Evolutionary conservation across 257 asterid genomes (phyloP).

Genomic region (Oldenlandia corymbosa): DNA sequence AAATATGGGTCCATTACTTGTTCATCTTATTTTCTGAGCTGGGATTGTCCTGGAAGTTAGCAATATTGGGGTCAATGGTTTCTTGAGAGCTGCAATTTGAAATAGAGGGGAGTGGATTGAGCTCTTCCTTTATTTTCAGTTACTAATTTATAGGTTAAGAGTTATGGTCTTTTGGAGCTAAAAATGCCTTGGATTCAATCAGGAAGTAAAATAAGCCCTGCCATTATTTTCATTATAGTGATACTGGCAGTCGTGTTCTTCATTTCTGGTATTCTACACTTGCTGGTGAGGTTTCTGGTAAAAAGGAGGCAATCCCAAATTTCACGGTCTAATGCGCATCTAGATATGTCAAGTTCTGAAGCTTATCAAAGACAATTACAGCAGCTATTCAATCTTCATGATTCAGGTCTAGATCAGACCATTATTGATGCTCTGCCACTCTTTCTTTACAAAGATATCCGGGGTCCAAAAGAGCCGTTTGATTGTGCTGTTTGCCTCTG

Average conservation of each 20-base stretch:
- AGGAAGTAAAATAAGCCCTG: slow-evolving; percentile 60
- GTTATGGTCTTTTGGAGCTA: slow-evolving; percentile 27
- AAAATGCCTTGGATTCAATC: slow-evolving; percentile 63
- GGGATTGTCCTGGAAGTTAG: slow-evolving; percentile 15
- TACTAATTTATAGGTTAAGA: slow-evolving; percentile 13
- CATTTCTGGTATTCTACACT: slow-evolving; percentile 53
- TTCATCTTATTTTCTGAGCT: slow-evolving; percentile 18
- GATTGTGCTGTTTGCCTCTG: slow-evolving; percentile 91
- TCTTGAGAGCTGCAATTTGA: background rate
- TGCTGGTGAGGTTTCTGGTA: slow-evolving; percentile 49
- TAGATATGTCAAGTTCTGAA: slow-evolving; percentile 45
- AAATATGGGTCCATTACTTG: slow-evolving; percentile 30
- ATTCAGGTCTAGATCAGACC: slow-evolving; percentile 80
- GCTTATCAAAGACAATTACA: slow-evolving; percentile 72
- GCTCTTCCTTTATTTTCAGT: slow-evolving; percentile 7
- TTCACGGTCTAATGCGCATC: slow-evolving; percentile 28
- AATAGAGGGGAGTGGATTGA: background rate
- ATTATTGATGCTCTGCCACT: slow-evolving; percentile 77
- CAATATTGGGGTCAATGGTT: slow-evolving; percentile 12
- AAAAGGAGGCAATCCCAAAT: slow-evolving; percentile 38
- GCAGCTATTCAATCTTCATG: slow-evolving; percentile 77
- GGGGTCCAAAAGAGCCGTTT: slow-evolving; percentile 72
- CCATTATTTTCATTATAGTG: slow-evolving; percentile 49
- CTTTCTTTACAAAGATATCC: slow-evolving; percentile 61
- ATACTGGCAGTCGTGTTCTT: slow-evolving; percentile 48